Conservation (phyloP, 148 eudicot species). For the Dysphania ambrosioides region DNA sequence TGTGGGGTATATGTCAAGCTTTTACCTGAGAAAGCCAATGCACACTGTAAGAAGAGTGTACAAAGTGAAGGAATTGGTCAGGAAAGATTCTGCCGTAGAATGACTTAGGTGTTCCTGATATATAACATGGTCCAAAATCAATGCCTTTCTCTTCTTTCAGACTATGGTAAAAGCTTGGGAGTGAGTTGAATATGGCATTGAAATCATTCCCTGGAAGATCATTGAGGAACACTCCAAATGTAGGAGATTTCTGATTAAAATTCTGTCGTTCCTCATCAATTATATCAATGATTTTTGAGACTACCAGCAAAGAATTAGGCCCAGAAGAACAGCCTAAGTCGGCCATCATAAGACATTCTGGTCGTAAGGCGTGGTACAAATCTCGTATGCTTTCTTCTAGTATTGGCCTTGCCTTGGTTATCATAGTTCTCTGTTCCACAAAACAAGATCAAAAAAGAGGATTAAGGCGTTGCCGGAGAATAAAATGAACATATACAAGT, state of each 20-base stretch:
- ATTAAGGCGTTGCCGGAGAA: background rate
- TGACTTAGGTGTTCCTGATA: constrained; percentile 56
- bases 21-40: constrained; percentile 67
- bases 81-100: constrained; percentile 65
- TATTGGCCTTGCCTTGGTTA: constrained; percentile 14
- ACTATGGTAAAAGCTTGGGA: constrained; percentile 21
- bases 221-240: constrained; percentile 47
- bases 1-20: background rate
- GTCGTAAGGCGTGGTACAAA: constrained; percentile 12
- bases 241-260: constrained; percentile 26
- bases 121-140: constrained; percentile 32
- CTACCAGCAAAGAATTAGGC: constrained; percentile 36
- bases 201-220: constrained; percentile 56
- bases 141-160: constrained; percentile 16
- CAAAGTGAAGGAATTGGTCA: constrained; percentile 48
- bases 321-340: constrained; percentile 76
- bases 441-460: background rate
- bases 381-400: constrained; percentile 27
- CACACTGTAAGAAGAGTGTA: constrained; percentile 65
- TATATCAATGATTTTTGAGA: constrained; percentile 29
- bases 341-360: constrained; percentile 38
- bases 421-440: constrained; percentile 17
- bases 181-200: constrained; percentile 32
- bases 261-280: constrained; percentile 19
- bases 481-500: background rate